These are phyloP conservation scores for Diplogelasinospora grovesii DNA, from an alignment of 495 filamentous ascomycete species.

Conservation along the genomic window DNA sequence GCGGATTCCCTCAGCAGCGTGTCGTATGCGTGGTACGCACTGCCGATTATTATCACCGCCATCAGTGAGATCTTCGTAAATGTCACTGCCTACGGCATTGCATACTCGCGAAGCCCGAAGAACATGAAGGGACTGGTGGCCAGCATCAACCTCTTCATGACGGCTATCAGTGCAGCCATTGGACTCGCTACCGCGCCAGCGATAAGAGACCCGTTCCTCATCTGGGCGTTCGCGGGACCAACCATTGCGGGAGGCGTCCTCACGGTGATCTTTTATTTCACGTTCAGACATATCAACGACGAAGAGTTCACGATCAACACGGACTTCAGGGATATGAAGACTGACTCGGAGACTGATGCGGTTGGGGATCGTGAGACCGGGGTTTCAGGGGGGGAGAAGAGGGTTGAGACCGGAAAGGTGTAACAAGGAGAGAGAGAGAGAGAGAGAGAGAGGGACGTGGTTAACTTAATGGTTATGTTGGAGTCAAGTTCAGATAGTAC, in stretches of 20 bases:
- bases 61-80: constrained; percentile 63
- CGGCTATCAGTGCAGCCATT: constrained; percentile 49
- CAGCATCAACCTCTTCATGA: constrained; percentile 52
- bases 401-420: too few relatives aligned
- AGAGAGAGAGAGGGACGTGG: too few relatives aligned
- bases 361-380: too few relatives aligned
- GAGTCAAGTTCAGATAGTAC: too few relatives aligned
- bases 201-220: constrained; percentile 53
- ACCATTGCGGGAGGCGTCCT: constrained; percentile 36
- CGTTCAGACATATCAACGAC: constrained; percentile 38
- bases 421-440: too few relatives aligned
- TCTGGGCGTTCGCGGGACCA: constrained; percentile 47
- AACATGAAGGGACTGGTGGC: constrained; percentile 63
- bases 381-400: too few relatives aligned
- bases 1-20: constrained; percentile 38
- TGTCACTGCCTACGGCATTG: constrained; percentile 63
- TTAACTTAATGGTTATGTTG: too few relatives aligned
- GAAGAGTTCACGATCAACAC: constrained; percentile 39
- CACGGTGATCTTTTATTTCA: constrained; percentile 42
- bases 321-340: constrained; percentile 29
- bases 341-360: constrained; percentile 35
- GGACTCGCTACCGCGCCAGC: constrained; percentile 51
- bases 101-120: constrained; percentile 60
- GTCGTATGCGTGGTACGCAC: constrained; percentile 34
- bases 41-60: constrained; percentile 44